phyloP scores from a whole-genome alignment of 2,329 filamentous ascomycete species.

The Coniella vitis region DNA sequence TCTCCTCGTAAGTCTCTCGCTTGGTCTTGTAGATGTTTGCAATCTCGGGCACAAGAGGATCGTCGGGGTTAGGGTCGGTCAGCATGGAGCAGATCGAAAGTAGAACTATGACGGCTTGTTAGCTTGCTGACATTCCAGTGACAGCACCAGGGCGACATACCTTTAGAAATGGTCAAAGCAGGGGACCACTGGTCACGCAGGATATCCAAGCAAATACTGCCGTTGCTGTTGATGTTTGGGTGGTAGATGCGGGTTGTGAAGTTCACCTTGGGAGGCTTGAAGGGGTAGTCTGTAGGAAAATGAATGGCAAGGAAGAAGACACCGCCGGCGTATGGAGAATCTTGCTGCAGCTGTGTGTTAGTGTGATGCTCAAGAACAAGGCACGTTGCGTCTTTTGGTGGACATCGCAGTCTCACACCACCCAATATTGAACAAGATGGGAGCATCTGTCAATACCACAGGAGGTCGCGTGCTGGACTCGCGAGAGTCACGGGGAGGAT shows the following conservation, averaged over 20 bases:
- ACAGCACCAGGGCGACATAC: conserved; percentile 41
- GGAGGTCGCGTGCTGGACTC: background rate
- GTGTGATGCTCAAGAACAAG: conserved; percentile 16
- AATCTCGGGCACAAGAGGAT: conserved; percentile 97
- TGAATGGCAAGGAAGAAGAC: conserved; percentile 99
- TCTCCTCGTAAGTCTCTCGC: conserved; percentile 89
- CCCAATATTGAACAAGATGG: background rate
- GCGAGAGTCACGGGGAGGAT: background rate
- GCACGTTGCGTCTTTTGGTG: too few species aligned
- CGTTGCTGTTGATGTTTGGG: conserved; percentile 99
- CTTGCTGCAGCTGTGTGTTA: conserved; percentile 52
- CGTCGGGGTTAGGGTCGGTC: conserved; percentile 98
- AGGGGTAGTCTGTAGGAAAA: conserved; percentile 99
- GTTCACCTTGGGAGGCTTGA: conserved; percentile 99
- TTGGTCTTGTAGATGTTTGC: conserved; percentile 99
- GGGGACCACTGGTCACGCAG: conserved; percentile 99
- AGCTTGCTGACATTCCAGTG: background rate
- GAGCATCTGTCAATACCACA: background rate
- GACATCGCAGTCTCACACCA: too few species aligned
- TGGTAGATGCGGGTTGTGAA: conserved; percentile 99
- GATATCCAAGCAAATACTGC: conserved; percentile 98
- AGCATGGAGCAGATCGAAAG: conserved; percentile 99
- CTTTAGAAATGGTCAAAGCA: conserved; percentile 96
- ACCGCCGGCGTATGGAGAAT: conserved; percentile 95
- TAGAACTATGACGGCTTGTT: conserved; percentile 54